Conservation (phyloP, 148 eudicot species). For the Pharnaceum exiguum region DNA sequence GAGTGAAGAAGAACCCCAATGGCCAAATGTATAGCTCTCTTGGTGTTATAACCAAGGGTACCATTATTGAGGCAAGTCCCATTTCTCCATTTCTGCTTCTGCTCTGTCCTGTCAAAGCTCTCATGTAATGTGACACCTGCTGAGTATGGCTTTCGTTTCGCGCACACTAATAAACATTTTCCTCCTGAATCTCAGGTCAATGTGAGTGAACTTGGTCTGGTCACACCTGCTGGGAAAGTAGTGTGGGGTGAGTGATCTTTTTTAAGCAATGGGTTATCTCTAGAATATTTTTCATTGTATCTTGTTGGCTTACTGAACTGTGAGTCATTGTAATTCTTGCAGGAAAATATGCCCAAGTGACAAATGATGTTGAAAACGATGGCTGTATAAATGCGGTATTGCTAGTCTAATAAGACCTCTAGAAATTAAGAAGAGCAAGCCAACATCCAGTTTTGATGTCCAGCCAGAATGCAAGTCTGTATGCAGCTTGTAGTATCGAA, state of each 20-base stretch:
- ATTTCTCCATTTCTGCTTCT: not conserved
- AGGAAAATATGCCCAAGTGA: conserved; percentile 98
- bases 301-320: not conserved
- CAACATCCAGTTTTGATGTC: not conserved
- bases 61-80: conserved; percentile 74
- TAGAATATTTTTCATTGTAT: not conserved
- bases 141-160: not conserved
- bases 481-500: no score
- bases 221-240: conserved; percentile 97
- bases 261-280: not conserved
- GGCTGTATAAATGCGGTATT: conserved; percentile 92
- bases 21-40: conserved; percentile 94
- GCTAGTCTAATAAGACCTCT: conserved; percentile 44
- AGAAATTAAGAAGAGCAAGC: not conserved
- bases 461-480: no score
- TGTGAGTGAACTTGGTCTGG: conserved; percentile 92
- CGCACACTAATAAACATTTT: not conserved
- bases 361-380: conserved; percentile 95
- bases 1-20: conserved; percentile 93
- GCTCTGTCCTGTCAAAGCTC: not conserved
- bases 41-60: conserved; percentile 90
- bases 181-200: conserved; percentile 49
- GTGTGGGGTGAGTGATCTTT: conserved; percentile 76
- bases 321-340: conserved; percentile 17
- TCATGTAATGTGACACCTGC: not conserved